Conservation (phyloP, 148 eudicot genomes). For the Rheum nobile region DNA sequence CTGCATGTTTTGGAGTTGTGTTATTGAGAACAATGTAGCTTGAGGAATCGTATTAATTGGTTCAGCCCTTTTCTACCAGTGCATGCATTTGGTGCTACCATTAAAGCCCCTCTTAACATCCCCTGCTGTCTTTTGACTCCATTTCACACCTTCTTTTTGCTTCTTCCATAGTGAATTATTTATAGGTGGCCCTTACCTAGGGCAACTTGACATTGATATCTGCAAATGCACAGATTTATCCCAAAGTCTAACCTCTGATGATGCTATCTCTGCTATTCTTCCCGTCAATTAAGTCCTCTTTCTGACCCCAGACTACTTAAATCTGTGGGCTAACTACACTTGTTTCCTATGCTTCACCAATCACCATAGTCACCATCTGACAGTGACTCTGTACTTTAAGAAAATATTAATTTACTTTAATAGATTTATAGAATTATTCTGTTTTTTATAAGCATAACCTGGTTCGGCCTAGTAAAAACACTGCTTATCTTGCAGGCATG, state of each 20-base stretch:
- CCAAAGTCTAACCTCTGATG: background rate
- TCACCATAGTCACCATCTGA: constrained; percentile 5
- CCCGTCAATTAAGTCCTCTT: background rate
- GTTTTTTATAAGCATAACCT: no score
- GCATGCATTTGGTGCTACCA: background rate
- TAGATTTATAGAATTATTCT: background rate
- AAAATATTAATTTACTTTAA: background rate
- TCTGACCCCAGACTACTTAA: background rate
- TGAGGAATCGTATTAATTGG: background rate
- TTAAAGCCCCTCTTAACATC: background rate
- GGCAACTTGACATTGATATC: background rate
- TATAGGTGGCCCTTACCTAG: background rate
- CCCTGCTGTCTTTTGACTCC: background rate
- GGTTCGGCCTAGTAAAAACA: background rate
- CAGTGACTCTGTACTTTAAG: background rate
- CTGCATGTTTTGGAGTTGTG: background rate
- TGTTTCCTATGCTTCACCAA: background rate
- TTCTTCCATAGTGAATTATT: background rate
- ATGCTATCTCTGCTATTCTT: background rate
- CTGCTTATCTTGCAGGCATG: background rate
- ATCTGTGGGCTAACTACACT: background rate
- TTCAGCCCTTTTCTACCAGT: background rate
- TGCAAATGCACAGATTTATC: background rate
- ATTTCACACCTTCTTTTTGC: background rate
- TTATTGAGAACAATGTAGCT: background rate